phyloP scores from a whole-genome alignment of 2,329 filamentous ascomycete genomes.

The Cordyceps farinosa region DNA sequence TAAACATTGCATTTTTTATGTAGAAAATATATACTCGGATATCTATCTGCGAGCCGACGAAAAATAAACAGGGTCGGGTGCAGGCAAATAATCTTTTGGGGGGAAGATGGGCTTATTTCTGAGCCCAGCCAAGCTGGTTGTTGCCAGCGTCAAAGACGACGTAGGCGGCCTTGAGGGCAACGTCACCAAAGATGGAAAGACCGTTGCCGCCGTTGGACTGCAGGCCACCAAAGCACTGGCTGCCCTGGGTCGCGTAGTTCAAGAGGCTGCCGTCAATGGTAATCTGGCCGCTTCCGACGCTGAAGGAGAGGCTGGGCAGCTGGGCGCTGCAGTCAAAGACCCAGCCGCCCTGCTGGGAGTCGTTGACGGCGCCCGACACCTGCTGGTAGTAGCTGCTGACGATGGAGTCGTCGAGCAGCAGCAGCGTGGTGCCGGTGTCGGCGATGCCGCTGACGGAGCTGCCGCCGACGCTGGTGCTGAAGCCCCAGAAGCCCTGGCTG shows the following conservation, averaged over 20 bases:
- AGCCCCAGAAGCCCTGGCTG: constrained; percentile 61
- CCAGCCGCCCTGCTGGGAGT: constrained; percentile 35
- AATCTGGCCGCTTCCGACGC: constrained; percentile 55
- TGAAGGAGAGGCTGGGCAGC: constrained; percentile 49
- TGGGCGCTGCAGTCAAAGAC: constrained; percentile 42
- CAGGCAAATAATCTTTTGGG: not conserved
- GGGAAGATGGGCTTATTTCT: not conserved
- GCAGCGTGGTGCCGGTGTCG: constrained; percentile 61
- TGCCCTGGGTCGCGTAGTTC: constrained; percentile 50
- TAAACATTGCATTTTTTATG: too few species aligned
- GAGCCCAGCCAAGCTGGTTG: constrained; percentile 40
- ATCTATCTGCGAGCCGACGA: not conserved
- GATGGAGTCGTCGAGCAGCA: constrained; percentile 55
- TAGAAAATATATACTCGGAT: not conserved
- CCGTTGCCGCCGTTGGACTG: constrained; percentile 47
- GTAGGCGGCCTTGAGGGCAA: constrained; percentile 59
- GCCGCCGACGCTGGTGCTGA: constrained; percentile 22
- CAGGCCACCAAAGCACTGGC: constrained; percentile 62
- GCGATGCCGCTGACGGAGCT: constrained; percentile 41
- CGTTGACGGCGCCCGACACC: constrained; percentile 41
- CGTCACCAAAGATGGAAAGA: constrained; percentile 61
- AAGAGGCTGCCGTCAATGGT: constrained; percentile 52
- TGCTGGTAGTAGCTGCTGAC: constrained; percentile 53
- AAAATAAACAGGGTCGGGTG: not conserved
- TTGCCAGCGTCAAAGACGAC: constrained; percentile 55